Evolutionary conservation across 176 grass and related monocot species (phyloP).

Genomic region (Canna indica): DNA sequence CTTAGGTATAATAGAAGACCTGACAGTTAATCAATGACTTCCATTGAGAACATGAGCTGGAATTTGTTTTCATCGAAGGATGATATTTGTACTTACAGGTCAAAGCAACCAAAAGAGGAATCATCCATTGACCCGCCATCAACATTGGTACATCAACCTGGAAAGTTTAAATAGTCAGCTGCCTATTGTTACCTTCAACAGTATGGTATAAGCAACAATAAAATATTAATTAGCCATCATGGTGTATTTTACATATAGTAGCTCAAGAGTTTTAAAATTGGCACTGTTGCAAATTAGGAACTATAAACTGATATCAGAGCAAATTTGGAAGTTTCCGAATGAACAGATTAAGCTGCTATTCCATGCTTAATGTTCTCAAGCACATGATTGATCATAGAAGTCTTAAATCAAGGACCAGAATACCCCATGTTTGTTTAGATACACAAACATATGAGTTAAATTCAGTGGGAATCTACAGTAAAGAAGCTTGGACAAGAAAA

Average conservation of each 20-base stretch:
- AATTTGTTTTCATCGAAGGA: not conserved
- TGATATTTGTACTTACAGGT: slow-evolving; percentile 44
- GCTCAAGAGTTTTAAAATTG: not conserved
- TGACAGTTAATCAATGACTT: slow-evolving; percentile 19
- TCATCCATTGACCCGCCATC: slow-evolving; percentile 76
- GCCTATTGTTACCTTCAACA: not conserved
- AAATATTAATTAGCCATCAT: too few species aligned
- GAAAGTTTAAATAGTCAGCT: not conserved
- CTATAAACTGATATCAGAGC: too few species aligned
- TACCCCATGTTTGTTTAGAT: not conserved
- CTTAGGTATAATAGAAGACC: slow-evolving; percentile 74
- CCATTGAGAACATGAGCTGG: not conserved
- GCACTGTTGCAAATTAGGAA: not conserved
- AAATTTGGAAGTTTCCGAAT: too few species aligned
- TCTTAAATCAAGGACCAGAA: too few species aligned
- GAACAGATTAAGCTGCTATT: too few species aligned
- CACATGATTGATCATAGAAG: too few species aligned
- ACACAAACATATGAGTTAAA: not conserved
- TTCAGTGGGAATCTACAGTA: not conserved
- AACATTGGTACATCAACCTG: slow-evolving; percentile 80
- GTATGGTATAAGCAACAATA: too few species aligned
- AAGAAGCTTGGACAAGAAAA: not conserved
- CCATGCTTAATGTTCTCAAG: too few species aligned
- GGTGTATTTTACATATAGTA: too few species aligned
- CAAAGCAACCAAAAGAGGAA: slow-evolving; percentile 60